Evolutionary conservation across 2,329 filamentous ascomycete genomes (phyloP).

Genomic region (Orbilia blumenaviensis): DNA sequence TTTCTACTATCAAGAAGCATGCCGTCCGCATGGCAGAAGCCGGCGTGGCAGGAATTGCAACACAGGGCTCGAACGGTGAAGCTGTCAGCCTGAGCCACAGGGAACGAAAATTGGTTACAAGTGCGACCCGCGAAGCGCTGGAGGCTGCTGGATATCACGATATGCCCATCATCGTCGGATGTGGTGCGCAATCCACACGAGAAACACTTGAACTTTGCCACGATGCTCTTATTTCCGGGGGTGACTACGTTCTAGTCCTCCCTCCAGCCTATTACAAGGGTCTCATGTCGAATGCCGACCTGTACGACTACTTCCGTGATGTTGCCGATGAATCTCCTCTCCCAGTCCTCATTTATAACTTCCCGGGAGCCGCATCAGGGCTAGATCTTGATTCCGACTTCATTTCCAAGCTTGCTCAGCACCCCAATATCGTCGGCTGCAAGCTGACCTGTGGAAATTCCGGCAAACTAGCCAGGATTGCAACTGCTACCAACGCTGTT

Average conservation of each 20-base stretch:
- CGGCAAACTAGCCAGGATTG: constrained; percentile 85
- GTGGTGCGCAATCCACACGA: constrained; percentile 81
- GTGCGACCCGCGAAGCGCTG: constrained; percentile 80
- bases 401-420: constrained; percentile 78
- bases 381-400: constrained; percentile 91
- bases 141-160: constrained; percentile 79
- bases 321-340: constrained; percentile 80
- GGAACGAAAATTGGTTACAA: constrained; percentile 79
- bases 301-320: constrained; percentile 76
- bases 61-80: constrained; percentile 91
- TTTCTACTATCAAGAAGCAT: constrained; percentile 80
- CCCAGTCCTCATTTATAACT: constrained; percentile 89
- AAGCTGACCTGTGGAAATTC: constrained; percentile 94
- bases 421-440: constrained; percentile 85
- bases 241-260: constrained; percentile 80
- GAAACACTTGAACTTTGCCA: constrained; percentile 80
- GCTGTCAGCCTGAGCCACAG: constrained; percentile 82
- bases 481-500: constrained; percentile 74
- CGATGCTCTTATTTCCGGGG: constrained; percentile 73
- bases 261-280: constrained; percentile 84
- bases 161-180: constrained; percentile 83
- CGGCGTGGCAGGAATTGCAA: constrained; percentile 82
- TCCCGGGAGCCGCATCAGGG: constrained; percentile 84
- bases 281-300: constrained; percentile 76
- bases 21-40: constrained; percentile 78